Evolutionary conservation across 164 flowering plant genomes (phyloP), one percentile per base, ranked within the genome.

Genomic region (Brasenia schreberi): DNA sequence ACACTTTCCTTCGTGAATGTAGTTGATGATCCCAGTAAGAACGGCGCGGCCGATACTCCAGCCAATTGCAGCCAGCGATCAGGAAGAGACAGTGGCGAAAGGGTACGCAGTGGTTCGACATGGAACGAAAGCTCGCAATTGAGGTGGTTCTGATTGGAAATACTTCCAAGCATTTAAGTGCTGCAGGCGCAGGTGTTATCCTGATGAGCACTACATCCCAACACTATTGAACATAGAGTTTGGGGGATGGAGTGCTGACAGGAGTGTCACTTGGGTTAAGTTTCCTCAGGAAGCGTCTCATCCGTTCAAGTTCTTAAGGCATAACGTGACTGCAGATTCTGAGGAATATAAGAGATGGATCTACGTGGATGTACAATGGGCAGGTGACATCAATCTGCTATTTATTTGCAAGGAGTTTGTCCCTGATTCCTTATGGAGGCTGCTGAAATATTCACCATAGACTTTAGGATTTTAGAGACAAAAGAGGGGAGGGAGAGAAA

Each of bases 391-490:
- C 59, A 14, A 60, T 79, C 42, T 90, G 96, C 65, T 75, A 43
- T 79, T 70, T 92, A 80, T 89, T 92, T 77, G 98, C 95, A 2
- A 84, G 98, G 77, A 92, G 75, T 90, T 90, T 67, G 52, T 71
- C 63, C 81, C 81, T 5, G 39, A 67, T 70, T 61, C 88, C 18
- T 74, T 92, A 76, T 79, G 71, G 19, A 80, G 90, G 63, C 70
- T 92, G 53, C 4, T 87, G 74, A 79, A 71, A 65, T 81, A 82
- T 75, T 85, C 87, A 39, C 85, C 87, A 0, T 68, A 70, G 44
- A 72, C 79, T 27, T 78, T 91, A 89, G 78, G 81, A 0, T 81
- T 39, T 44, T 67, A 49, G 56, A 7, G 56, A 49, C 19, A 59
- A 58, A n/a, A 56, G 60, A 58, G 60, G 2, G 18, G 60, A 58